Percentiles rank a stretch among this genome's conserved stretches.
Evolutionary conservation across 2,329 filamentous ascomycete genomes (phyloP).

Genomic region (Akanthomyces muscarius): DNA sequence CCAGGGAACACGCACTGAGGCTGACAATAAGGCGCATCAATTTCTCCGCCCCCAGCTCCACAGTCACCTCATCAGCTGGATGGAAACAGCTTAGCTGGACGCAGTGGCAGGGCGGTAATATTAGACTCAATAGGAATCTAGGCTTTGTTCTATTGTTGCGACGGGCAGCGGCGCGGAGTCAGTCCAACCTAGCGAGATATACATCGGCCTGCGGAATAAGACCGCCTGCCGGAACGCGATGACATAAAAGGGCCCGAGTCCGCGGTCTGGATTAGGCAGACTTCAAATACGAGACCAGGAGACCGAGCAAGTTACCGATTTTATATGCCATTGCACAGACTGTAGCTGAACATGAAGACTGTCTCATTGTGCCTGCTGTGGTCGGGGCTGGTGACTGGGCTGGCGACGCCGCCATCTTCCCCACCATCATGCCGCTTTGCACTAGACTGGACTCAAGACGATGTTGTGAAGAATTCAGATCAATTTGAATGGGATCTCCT

Average conservation of each 20-base stretch:
- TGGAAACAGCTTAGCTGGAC: neutral
- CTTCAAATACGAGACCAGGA: neutral
- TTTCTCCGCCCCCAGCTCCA: constrained; percentile 18
- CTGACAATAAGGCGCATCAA: constrained; percentile 5
- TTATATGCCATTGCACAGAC: neutral
- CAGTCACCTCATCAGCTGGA: constrained; percentile 9
- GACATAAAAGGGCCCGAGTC: constrained; percentile 9
- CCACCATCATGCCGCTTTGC: constrained; percentile 30
- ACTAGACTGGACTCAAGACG: constrained; percentile 27
- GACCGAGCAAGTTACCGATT: neutral
- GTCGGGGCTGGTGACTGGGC: neutral
- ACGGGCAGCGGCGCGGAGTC: neutral
- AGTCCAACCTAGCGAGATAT: neutral
- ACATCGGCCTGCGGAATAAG: neutral
- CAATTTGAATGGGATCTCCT: constrained; percentile 35
- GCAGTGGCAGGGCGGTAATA: constrained; percentile 7
- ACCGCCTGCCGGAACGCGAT: neutral
- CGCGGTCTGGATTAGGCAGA: neutral
- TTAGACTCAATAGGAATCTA: neutral
- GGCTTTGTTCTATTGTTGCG: neutral
- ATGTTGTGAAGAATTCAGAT: constrained; percentile 28
- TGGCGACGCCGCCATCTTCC: neutral
- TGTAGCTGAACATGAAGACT: constrained; percentile 2
- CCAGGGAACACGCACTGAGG: constrained; percentile 1
- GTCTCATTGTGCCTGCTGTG: neutral